phyloP scores from a whole-genome alignment of 139 green algal species.

The Micractinium conductrix region DNA sequence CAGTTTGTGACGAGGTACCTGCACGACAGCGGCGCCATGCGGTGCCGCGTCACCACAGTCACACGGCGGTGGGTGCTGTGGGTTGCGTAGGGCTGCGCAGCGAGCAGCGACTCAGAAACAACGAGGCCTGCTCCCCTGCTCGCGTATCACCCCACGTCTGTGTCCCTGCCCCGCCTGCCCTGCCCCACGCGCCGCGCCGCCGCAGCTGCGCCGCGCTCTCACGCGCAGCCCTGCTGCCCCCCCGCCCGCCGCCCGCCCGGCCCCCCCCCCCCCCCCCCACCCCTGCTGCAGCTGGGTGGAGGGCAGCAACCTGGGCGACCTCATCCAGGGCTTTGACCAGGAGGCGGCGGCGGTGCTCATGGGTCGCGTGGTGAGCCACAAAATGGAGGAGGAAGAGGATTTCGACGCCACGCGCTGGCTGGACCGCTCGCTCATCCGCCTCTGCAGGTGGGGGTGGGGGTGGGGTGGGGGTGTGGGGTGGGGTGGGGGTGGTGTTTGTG shows the following conservation, averaged over 20 bases:
- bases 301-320: constrained; percentile 64
- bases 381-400: constrained; percentile 94
- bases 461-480: no score
- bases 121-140: no score
- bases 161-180: no score
- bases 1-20: constrained; percentile 95
- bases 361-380: constrained; percentile 70
- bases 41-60: constrained; percentile 92
- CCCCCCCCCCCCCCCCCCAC: no score
- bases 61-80: constrained; percentile 67
- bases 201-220: no score
- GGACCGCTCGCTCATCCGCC: constrained; percentile 74
- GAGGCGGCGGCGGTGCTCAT: constrained; percentile 94
- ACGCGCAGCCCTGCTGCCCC: no score
- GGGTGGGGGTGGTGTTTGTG: no score
- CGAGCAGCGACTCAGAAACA: no score
- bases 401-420: constrained; percentile 98
- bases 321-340: constrained; percentile 96
- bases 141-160: no score
- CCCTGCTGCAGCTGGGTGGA: constrained; percentile 69
- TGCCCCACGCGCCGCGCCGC: no score
- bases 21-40: constrained; percentile 77
- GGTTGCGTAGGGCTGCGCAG: neutral
- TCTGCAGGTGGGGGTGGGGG: constrained; percentile 30
- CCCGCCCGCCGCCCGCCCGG: no score